Base-by-base conservation (phyloP, 345 rosid genomes). In the Triadica sebifera region DNA sequence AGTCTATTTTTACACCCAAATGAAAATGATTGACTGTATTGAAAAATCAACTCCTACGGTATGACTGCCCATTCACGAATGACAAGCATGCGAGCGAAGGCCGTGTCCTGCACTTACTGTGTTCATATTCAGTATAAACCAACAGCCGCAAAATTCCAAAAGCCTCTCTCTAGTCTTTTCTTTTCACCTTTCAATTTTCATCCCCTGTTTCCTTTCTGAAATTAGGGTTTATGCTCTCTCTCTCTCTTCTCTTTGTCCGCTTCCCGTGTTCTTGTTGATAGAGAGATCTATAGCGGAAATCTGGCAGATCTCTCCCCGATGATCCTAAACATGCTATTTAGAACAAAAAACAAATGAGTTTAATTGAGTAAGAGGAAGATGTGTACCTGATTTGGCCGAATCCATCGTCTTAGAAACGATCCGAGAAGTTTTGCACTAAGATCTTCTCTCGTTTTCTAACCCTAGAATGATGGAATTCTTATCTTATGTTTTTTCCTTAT, bases 191-290 rank as follows among this genome's bases (percentile, higher is more conserved):
- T 47, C 41, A 66, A 67, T 29, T 67, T 67, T 74, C 67, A 1
- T 59, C 58, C 41, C 0, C 11, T 10, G 11, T 16, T 16, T 2
- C 19, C 65, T 61, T 8, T 66, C 47, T 65, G 58, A 16, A 34
- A 73, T 81, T 81, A 79, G 84, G 83, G 85, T 79, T 72, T 69
- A 38, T 60, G 69, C 24, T n/a, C n/a, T n/a, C n/a, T n/a, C n/a
- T 29, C 34, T 29, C 2, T 29, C 15, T n/a, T 53, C 1, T 8
- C 11, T 25, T 57, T 17, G 8, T 34, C 4, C 37, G 10, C 22
- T 39, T 13, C 65, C 38, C n/a, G 22, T 20, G 11, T 59, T 15
- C 39, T 2, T 1, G n/a, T n/a, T n/a, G n/a, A n/a, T n/a, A n/a
- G n/a, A n/a, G n/a, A n/a, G n/a, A n/a, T n/a, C n/a, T n/a, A n/a